A percentile compares a stretch with the other conserved stretches of the same genome.
Conservation (phyloP, 345 rosid species). For the Aegle marmelos region DNA sequence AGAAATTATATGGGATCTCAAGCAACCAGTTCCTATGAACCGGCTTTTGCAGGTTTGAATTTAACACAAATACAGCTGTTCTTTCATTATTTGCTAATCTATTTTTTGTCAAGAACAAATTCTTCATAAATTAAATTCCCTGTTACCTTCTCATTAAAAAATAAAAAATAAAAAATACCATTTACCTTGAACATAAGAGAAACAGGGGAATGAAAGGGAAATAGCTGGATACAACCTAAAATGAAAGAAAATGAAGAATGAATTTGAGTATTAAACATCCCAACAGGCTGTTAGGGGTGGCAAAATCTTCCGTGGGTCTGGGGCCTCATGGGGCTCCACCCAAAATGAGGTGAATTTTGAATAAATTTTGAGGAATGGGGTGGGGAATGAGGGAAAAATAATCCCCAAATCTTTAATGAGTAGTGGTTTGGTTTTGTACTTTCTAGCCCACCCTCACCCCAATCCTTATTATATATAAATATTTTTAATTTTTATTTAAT, state of each 20-base stretch:
- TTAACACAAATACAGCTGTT: conserved; percentile 12
- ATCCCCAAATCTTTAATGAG: too few relatives aligned
- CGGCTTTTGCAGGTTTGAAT: conserved; percentile 81
- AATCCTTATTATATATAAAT: too few relatives aligned
- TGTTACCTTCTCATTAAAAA: not conserved
- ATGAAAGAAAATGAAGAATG: not conserved
- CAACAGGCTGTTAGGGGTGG: too few relatives aligned
- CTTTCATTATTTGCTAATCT: conserved; percentile 4
- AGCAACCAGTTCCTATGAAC: conserved; percentile 88
- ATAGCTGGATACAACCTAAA: not conserved
- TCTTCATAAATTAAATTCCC: not conserved
- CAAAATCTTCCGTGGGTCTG: too few relatives aligned
- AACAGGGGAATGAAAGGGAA: not conserved
- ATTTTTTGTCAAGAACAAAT: not conserved
- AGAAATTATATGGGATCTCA: conserved; percentile 95
- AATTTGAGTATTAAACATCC: not conserved
- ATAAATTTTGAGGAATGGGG: too few relatives aligned
- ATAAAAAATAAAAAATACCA: too few relatives aligned
- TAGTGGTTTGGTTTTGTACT: too few relatives aligned
- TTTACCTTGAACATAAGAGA: not conserved
- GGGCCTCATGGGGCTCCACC: too few relatives aligned
- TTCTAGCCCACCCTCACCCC: too few relatives aligned
- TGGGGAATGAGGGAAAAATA: too few relatives aligned
- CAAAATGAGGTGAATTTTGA: too few relatives aligned
- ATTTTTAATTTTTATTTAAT: too few relatives aligned